Conservation (phyloP, 306 rosid genomes). For the Quercus parvula region DNA sequence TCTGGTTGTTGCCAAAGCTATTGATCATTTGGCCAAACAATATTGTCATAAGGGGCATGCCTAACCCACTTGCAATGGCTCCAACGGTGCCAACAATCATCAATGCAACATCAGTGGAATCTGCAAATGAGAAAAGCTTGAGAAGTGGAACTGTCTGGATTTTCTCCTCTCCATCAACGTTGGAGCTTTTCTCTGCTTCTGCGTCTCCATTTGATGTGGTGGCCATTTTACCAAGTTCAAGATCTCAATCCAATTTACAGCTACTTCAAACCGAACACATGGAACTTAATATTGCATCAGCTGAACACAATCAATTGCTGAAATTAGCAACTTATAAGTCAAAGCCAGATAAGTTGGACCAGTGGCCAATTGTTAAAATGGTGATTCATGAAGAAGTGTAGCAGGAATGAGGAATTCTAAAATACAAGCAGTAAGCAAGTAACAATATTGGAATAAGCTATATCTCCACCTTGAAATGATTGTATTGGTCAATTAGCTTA, state of each 20-base stretch:
- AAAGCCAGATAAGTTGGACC: background rate
- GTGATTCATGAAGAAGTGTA: background rate
- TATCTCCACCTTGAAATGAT: background rate
- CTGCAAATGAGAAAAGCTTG: conserved; percentile 46
- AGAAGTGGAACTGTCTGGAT: conserved; percentile 26
- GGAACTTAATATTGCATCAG: background rate
- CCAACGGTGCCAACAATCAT: conserved; percentile 37
- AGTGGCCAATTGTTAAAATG: background rate
- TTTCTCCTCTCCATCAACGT: conserved; percentile 3
- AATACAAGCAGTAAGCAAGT: background rate
- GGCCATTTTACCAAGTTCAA: conserved; percentile 20
- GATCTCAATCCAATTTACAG: background rate
- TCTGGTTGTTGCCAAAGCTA: conserved; percentile 36
- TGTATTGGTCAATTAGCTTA: background rate
- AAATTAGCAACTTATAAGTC: background rate
- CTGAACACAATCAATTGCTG: background rate
- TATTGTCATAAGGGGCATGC: conserved; percentile 34
- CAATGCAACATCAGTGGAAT: conserved; percentile 28
- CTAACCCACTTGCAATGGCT: conserved; percentile 38
- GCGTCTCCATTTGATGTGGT: background rate
- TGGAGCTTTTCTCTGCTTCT: conserved; percentile 9
- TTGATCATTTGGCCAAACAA: conserved; percentile 32
- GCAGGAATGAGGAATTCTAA: background rate
- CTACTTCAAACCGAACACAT: background rate
- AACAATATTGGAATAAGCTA: background rate